Base-by-base conservation (phyloP, 176 grass and related monocot genomes). In the Musa troglodytarum region DNA sequence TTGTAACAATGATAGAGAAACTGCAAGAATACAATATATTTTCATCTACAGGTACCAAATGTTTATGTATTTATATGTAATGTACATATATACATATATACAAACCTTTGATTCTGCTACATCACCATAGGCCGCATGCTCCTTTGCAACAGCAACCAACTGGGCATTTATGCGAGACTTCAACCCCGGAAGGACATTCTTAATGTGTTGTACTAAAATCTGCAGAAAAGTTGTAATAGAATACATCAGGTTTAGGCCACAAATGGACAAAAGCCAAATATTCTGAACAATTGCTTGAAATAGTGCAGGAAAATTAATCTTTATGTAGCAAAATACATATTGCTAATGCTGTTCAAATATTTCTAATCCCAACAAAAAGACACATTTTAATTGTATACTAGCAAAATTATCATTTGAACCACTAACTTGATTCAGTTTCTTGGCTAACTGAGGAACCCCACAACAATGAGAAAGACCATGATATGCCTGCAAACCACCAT, bases 171-270 rank as follows among this genome's bases (percentile, higher is more conserved):
- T 83, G 77, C 76, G 84, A 71, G 94, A 76, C 84, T 93, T 98
- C 77, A 98, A 81, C 70, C 84, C 88, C 87, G 94, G 90, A 83
- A 93, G 94, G 77, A 93, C 86, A 70, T 82, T n/a, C 23, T 75
- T 98, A 63, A 98, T 91, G 76, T 98, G 88, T 65, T 89, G 92
- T 69, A 87, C 82, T 59, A 98, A 83, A 87, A 98, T 91, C 94
- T 98, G 84, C 76, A 85, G 68, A 81, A 69, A 82, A 22, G 49
- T 51, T 67, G 65, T 56, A 71, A 66, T 66, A 25, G 9, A 0
- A 66, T 16, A 66, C 63, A 66, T 68, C 34, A 68, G 14, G 3
- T 68, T 29, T 68, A 23, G 8, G 7, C 21, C 24, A 12, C 11
- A 29, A 68, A 68, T 43, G 26, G 23, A 43, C 34, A 8, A 68